A percentile compares a stretch with the other conserved stretches of the same genome.
Conservation (phyloP, 108 stramenopile species). For the Pseudonitzschia multiseries region DNA sequence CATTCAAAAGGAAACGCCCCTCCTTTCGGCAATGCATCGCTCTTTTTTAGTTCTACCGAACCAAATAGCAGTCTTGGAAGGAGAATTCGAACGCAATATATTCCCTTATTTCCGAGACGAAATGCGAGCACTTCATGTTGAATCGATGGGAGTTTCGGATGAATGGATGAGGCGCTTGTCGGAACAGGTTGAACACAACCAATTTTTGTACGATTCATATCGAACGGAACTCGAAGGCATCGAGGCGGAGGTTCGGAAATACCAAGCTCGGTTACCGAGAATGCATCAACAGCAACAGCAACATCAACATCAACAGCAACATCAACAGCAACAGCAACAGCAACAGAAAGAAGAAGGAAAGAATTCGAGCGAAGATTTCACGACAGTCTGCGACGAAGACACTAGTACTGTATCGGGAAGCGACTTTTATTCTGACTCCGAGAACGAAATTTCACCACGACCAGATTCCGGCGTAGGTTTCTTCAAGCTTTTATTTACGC, state of each 20-base stretch:
- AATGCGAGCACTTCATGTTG: background rate
- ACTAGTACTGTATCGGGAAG: slow-evolving; percentile 3
- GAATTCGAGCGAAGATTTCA: background rate
- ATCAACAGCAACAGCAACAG: too few relatives aligned
- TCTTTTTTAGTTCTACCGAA: slow-evolving; percentile 10
- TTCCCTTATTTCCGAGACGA: slow-evolving; percentile 1
- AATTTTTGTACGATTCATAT: slow-evolving; percentile 8
- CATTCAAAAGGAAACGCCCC: background rate
- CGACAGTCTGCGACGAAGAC: background rate
- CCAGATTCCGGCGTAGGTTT: background rate
- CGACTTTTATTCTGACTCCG: slow-evolving; percentile 3
- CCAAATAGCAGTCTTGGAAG: slow-evolving; percentile 7
- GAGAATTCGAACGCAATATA: background rate
- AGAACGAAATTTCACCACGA: background rate
- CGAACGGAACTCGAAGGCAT: background rate
- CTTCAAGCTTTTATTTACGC: background rate
- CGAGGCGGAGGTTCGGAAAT: background rate
- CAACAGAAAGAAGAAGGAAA: too few relatives aligned
- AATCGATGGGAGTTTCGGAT: background rate
- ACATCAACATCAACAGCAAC: too few relatives aligned
- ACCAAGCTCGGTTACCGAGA: too few relatives aligned
- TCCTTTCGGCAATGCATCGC: slow-evolving; percentile 12
- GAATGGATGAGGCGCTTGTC: slow-evolving; percentile 1
- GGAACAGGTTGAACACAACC: slow-evolving; percentile 2
- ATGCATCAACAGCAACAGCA: too few relatives aligned